phyloP scores from a whole-genome alignment of 2,329 filamentous ascomycete genomes.

The Diaporthe eres region DNA sequence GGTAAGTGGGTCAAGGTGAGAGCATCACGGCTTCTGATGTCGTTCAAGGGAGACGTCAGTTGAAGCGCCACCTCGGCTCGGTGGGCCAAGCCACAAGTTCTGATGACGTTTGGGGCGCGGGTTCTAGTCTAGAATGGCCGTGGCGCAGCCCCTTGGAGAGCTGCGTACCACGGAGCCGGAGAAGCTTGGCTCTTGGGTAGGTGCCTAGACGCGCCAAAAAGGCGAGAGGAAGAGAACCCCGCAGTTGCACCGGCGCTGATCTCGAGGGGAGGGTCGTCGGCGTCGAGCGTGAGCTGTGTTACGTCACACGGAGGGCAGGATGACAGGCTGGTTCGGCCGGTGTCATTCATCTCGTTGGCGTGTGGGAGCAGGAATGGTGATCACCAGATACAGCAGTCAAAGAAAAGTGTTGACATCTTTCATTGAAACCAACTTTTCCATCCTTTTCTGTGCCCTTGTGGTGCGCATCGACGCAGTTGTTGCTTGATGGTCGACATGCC shows the following conservation, averaged over 20 bases:
- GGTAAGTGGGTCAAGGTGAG: too few species aligned
- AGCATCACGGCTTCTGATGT: background rate
- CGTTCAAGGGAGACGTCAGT: background rate
- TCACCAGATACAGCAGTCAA: background rate
- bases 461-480: background rate
- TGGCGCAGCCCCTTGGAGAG: background rate
- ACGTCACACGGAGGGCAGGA: background rate
- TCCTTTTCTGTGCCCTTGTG: background rate
- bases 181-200: constrained; percentile 1
- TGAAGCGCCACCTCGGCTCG: background rate
- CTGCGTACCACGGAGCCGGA: background rate
- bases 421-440: background rate
- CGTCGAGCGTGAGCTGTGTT: background rate
- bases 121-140: background rate
- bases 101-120: background rate
- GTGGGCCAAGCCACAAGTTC: background rate
- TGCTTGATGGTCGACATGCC: background rate
- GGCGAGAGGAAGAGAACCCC: background rate
- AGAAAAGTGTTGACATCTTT: background rate
- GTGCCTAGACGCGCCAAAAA: background rate
- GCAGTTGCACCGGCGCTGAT: constrained; percentile 12
- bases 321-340: background rate
- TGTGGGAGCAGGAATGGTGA: background rate
- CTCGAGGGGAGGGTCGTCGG: background rate
- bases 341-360: background rate